A percentile compares a stretch with the other conserved stretches of the same genome.
phyloP scores from a whole-genome alignment of 2,329 filamentous ascomycete species.

The Talaromyces sp. region DNA sequence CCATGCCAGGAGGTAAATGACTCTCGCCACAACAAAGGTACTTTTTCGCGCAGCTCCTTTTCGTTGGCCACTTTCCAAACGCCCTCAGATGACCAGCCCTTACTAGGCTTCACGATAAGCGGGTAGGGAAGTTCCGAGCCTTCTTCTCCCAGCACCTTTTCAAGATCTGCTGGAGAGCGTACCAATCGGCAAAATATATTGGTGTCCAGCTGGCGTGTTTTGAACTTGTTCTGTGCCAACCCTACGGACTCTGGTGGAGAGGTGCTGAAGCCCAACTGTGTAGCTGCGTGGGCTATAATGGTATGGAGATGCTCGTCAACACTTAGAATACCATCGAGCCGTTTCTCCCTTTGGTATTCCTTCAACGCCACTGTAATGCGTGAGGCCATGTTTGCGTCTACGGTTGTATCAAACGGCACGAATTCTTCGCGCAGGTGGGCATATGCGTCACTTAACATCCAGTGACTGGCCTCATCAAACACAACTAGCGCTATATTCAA shows the following conservation, averaged over 20 bases:
- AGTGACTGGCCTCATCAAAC: constrained; percentile 35
- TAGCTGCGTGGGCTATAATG: constrained; percentile 26
- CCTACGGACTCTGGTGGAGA: constrained; percentile 21
- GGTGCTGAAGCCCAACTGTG: constrained; percentile 29
- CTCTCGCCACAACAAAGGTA: constrained; percentile 13
- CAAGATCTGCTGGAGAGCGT: constrained; percentile 6
- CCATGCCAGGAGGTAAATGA: constrained; percentile 12
- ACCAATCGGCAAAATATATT: no score
- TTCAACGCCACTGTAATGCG: constrained; percentile 27
- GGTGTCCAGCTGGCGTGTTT: constrained; percentile 19
- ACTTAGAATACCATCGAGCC: constrained; percentile 34
- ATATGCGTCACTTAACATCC: constrained; percentile 28
- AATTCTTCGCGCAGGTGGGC: constrained; percentile 28
- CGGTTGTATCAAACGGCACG: constrained; percentile 17
- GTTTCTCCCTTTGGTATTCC: constrained; percentile 10
- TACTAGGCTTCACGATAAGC: constrained; percentile 35
- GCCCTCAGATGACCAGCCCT: constrained; percentile 29
- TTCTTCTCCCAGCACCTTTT: background rate
- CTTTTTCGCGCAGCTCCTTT: constrained; percentile 22
- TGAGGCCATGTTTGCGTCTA: constrained; percentile 21
- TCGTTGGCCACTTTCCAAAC: constrained; percentile 28
- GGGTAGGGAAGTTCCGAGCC: constrained; percentile 19
- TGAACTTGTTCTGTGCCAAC: constrained; percentile 29
- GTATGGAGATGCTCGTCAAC: constrained; percentile 28
- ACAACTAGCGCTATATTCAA: constrained; percentile 35